Evolutionary conservation across 495 filamentous ascomycete genomes (phyloP), one percentile per base, ranked within the genome.

Genomic region (Penicillium alfredii): DNA sequence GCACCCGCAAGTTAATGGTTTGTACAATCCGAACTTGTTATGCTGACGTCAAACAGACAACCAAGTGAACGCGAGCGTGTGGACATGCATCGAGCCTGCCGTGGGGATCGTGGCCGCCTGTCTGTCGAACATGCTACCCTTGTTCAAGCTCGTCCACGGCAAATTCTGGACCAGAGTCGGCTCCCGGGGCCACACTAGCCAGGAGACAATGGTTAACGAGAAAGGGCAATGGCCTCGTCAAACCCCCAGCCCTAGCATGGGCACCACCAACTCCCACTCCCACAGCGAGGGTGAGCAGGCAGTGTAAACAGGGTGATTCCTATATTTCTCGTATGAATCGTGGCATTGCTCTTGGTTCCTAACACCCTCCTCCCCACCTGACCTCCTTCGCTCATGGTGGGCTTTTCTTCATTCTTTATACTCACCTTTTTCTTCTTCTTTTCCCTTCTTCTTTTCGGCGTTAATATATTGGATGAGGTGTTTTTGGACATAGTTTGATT

Each of bases 61-160:
- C 26, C 56, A 64, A 50, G 52, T 60, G 11, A 47, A 51, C 10
- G 24, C 48, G 10, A 55, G 49, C 18, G 56, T 62, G 8, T 64
- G 58, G 61, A 62, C 58, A 4, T 64, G 58, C 41, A 60, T 64
- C 11, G 58, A 64, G 17, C 49, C 58, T 3, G 52, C 54, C 2
- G 55, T 59, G 3, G 58, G 61, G 3, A 61, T 62, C 30, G 56
- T 59, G 0, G 61, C 58, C 0, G 52, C 52, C 11, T 62, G 58
- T 18, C 37, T 64, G 2, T 52, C 58, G 0, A 62, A 62, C 35
- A 56, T 62, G 46, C 54, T 56, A 6, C 58, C 56, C 2, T 31
- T 60, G 8, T 62, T 64, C 47, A 51, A 51, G 24, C 7, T 52
- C 30, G 22, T 42, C 6, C 47, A 51, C 16, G 24, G 38, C 6